Evolutionary conservation across 257 asterid genomes (phyloP), one percentile per base, ranked within the genome.

Genomic region (Vinca minor): DNA sequence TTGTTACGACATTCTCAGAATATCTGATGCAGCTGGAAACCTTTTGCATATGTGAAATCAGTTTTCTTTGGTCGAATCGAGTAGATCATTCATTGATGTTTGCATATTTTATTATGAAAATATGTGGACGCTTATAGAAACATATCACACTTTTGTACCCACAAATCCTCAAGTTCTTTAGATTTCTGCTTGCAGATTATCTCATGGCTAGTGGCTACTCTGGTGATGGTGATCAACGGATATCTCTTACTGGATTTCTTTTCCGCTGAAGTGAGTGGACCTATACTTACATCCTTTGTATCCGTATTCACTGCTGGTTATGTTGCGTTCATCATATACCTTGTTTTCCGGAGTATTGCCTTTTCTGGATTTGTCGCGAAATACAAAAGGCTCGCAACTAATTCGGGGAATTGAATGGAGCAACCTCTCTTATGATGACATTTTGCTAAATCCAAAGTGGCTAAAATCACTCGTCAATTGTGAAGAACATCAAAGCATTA

Each of bases 151-250:
- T 45, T 18, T 32, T 28, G 3, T 39, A 21, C 47, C 47, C 0
- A 13, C 54, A 10, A 21, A 4, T 28, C 11, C 62, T 34, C n/a
- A 47, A 17, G 25, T 13, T 38, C 32, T 21, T 44, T 13, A 3
- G 25, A 5, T 41, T 31, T 61, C 28, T 63, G 4, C 42, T 68
- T 71, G 72, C 57, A 76, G 81, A 18, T 62, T 5, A 56, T 72
- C 45, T 76, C 81, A 35, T 76, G 81, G 81, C 58, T 76, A 9
- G 81, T 76, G 54, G 81, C 77, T 8, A 57, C 55, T 1, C 53
- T 76, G 69, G 67, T 76, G 69, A 76, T 76, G 12, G 77, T 72
- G 39, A 76, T 76, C 60, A 76, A 76, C 8, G 81, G 81, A 48
- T 76, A 76, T 59, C 72, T 76, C 13, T 59, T 76, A 57, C 52